These are phyloP conservation scores for Fomitopsis serialis DNA, from an alignment of 768 basidiomycete species.

Conservation along the genomic window DNA sequence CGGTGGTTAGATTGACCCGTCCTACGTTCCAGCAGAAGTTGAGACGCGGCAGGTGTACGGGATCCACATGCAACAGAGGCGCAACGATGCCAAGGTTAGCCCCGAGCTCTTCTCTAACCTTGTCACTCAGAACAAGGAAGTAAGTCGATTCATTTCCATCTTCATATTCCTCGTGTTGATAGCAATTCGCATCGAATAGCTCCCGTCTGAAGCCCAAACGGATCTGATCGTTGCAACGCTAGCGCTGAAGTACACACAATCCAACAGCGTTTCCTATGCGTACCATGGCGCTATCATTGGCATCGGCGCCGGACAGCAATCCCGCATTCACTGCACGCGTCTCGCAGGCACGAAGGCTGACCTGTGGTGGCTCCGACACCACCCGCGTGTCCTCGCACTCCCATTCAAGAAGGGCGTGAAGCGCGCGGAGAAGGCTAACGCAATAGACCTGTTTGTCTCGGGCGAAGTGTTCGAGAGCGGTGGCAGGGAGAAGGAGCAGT, in stretches of 20 bases:
- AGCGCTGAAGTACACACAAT: constrained; percentile 97
- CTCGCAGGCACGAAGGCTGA: constrained; percentile 98
- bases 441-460: constrained; percentile 93
- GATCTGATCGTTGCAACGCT: constrained; percentile 96
- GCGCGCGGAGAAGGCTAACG: constrained; percentile 97
- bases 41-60: constrained; percentile 98
- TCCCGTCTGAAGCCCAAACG: constrained; percentile 70
- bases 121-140: constrained; percentile 85
- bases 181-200: constrained; percentile 44
- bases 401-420: constrained; percentile 98
- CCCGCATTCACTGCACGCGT: constrained; percentile 98
- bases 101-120: constrained; percentile 76
- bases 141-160: constrained; percentile 27
- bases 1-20: constrained; percentile 74
- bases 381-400: constrained; percentile 85
- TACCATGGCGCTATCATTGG: constrained; percentile 90
- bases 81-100: constrained; percentile 89
- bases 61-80: constrained; percentile 79
- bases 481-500: constrained; percentile 83
- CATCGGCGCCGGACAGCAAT: constrained; percentile 96
- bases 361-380: constrained; percentile 98
- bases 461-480: constrained; percentile 85
- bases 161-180: constrained; percentile 2
- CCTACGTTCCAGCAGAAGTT: constrained; percentile 67
- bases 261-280: constrained; percentile 96